These are phyloP conservation scores for Pyracantha coccinea DNA, from an alignment of 331 rosid species.

Conservation along the genomic window DNA sequence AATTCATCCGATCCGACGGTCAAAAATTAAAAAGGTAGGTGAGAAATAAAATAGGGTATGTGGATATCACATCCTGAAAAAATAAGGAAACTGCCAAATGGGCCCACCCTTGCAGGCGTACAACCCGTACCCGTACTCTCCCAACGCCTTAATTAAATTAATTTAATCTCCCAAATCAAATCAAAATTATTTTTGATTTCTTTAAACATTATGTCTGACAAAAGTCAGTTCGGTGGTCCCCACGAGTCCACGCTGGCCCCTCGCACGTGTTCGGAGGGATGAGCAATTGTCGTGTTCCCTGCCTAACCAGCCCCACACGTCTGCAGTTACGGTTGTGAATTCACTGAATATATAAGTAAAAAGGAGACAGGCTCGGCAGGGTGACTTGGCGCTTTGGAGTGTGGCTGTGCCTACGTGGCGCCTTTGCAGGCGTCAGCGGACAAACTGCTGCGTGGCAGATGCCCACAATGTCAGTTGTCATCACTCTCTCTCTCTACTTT, in stretches of 20 bases:
- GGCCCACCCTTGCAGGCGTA: slow-evolving; percentile 3
- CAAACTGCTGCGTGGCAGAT: slow-evolving; percentile 34
- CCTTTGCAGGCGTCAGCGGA: slow-evolving; percentile 16
- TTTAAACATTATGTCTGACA: background rate
- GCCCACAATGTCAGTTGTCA: slow-evolving; percentile 16
- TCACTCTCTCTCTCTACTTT: background rate
- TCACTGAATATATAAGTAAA: background rate
- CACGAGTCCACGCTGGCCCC: slow-evolving; percentile 31
- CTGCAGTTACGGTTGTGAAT: background rate
- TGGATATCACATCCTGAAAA: too few relatives aligned
- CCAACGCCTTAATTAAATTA: slow-evolving; percentile 3
- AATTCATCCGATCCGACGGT: too few relatives aligned
- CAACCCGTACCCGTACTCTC: slow-evolving; percentile 32
- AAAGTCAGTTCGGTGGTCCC: slow-evolving; percentile 18
- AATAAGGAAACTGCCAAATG: slow-evolving; percentile 20
- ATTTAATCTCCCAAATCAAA: background rate
- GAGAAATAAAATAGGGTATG: too few relatives aligned
- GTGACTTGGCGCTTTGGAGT: slow-evolving; percentile 14
- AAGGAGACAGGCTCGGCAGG: background rate
- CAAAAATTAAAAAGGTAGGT: too few relatives aligned
- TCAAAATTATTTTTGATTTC: background rate
- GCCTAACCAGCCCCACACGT: slow-evolving; percentile 43
- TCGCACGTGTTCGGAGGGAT: slow-evolving; percentile 41
- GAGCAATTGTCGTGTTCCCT: slow-evolving; percentile 18
- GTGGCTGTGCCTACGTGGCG: slow-evolving; percentile 39